phyloP scores from a whole-genome alignment of 2,329 filamentous ascomycete genomes.

The Nannizzia gypsea region DNA sequence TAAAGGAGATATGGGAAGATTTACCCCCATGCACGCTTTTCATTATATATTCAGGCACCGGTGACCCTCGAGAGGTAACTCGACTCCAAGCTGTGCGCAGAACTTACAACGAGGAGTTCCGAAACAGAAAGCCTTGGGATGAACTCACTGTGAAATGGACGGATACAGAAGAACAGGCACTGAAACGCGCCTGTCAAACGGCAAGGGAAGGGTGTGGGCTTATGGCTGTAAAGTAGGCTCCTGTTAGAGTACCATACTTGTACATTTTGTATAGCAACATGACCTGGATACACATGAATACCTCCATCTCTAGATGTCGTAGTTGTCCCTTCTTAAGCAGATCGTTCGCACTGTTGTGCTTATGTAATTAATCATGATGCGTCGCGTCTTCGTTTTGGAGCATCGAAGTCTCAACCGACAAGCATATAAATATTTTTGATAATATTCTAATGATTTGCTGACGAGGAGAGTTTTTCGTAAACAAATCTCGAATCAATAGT shows the following conservation, averaged over 20 bases:
- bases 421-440: too few species aligned
- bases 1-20: constrained; percentile 43
- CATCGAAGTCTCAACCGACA: too few species aligned
- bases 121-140: constrained; percentile 49
- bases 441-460: too few species aligned
- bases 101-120: constrained; percentile 45
- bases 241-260: background rate
- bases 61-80: constrained; percentile 47
- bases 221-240: constrained; percentile 43
- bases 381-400: too few species aligned
- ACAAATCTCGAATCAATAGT: too few species aligned
- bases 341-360: too few species aligned
- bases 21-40: constrained; percentile 50
- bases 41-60: constrained; percentile 53
- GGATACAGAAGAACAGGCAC: constrained; percentile 49
- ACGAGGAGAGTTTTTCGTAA: too few species aligned
- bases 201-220: constrained; percentile 50
- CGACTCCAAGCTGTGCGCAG: constrained; percentile 46
- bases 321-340: too few species aligned
- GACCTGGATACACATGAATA: background rate
- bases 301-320: background rate
- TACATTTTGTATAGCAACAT: background rate
- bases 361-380: background rate
- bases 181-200: constrained; percentile 44
- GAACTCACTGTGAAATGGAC: constrained; percentile 53